Conservation (phyloP, 805 yeast species). For the Isabelozyma rhagii region DNA sequence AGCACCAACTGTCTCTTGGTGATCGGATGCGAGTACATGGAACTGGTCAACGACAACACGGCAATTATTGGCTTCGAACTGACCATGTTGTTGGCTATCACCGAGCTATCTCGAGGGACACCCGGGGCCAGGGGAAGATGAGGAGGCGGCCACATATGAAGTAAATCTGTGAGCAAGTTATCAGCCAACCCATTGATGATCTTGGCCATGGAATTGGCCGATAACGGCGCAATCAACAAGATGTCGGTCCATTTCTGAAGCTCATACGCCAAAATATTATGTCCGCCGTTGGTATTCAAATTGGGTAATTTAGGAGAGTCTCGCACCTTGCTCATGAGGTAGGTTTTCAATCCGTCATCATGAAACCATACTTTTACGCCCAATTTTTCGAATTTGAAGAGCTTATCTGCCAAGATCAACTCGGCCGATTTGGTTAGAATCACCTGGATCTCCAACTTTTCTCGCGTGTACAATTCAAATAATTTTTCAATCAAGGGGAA, state of each 20-base stretch:
- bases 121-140: slow-evolving; percentile 1
- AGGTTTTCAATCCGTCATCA: slow-evolving; percentile 16
- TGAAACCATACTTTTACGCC: slow-evolving; percentile 24
- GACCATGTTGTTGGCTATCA: slow-evolving; percentile 10
- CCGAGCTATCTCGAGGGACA: slow-evolving; percentile 2
- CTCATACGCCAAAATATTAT: slow-evolving; percentile 13
- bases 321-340: slow-evolving; percentile 8
- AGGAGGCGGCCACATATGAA: slow-evolving; percentile 21
- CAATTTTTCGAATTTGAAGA: slow-evolving; percentile 15
- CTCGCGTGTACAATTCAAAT: slow-evolving; percentile 17
- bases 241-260: slow-evolving; percentile 26
- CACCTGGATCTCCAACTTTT: slow-evolving; percentile 20
- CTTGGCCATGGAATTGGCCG: slow-evolving; percentile 25
- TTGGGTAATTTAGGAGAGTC: slow-evolving; percentile 1
- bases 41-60: slow-evolving; percentile 19
- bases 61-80: slow-evolving; percentile 22
- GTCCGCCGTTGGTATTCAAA: slow-evolving; percentile 3
- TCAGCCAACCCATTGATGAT: slow-evolving; percentile 21
- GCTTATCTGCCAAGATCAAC: slow-evolving; percentile 14
- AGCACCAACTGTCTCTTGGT: slow-evolving; percentile 17
- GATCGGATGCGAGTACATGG: slow-evolving; percentile 26
- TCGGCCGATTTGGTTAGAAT: slow-evolving; percentile 22
- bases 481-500: slow-evolving; percentile 20
- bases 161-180: slow-evolving; percentile 18
- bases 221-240: slow-evolving; percentile 19